Conservation (phyloP, 805 yeast genomes). For the Wickerhamiella sergipiensis region DNA sequence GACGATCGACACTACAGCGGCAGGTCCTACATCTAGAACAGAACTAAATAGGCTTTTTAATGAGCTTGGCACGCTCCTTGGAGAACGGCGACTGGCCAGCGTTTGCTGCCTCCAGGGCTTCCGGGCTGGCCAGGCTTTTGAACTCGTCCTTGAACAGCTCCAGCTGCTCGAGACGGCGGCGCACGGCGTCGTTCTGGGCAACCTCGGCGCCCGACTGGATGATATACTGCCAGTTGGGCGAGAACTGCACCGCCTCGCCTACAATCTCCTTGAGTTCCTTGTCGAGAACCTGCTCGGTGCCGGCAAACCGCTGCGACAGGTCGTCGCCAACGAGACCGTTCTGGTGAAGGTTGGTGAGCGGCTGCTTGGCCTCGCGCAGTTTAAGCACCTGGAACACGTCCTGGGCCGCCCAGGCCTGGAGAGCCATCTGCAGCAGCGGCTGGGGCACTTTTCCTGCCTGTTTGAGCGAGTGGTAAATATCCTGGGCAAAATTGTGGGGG, state of each 20-base stretch:
- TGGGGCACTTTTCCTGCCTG: conserved; percentile 49
- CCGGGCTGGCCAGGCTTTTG: conserved; percentile 7
- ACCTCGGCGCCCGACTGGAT: conserved; percentile 75
- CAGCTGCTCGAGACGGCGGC: conserved; percentile 46
- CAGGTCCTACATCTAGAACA: too few relatives aligned
- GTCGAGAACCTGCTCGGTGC: conserved; percentile 67
- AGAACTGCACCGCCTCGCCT: conserved; percentile 55
- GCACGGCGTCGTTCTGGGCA: conserved; percentile 80
- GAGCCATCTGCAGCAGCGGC: conserved; percentile 57
- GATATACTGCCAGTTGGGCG: conserved; percentile 67
- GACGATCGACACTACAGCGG: too few relatives aligned
- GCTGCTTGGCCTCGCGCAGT: conserved; percentile 63
- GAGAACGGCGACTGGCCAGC: background rate
- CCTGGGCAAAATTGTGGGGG: conserved; percentile 46
- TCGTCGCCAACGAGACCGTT: conserved; percentile 89
- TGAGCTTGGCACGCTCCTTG: background rate
- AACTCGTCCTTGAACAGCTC: conserved; percentile 15
- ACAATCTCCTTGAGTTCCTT: conserved; percentile 67
- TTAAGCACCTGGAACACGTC: conserved; percentile 72
- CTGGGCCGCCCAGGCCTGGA: conserved; percentile 68
- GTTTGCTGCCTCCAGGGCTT: background rate
- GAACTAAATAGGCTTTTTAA: too few relatives aligned
- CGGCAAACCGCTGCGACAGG: conserved; percentile 61
- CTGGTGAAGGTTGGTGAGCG: conserved; percentile 59
- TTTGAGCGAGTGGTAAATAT: conserved; percentile 45